phyloP scores from a whole-genome alignment of 2,329 filamentous ascomycete genomes.

The Fusarium odoratissimum region DNA sequence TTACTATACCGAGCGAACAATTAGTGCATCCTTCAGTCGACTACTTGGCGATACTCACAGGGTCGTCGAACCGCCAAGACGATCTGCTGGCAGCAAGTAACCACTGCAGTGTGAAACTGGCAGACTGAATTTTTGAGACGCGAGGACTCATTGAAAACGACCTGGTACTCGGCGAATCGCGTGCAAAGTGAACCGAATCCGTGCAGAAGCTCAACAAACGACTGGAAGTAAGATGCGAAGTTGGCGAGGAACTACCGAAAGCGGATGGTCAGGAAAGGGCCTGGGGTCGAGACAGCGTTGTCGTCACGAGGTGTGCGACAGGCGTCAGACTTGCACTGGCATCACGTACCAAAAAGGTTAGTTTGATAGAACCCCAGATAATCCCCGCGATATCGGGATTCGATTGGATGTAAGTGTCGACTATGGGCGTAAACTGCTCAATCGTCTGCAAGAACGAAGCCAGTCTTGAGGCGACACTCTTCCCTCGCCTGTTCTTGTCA shows the following conservation, averaged over 20 bases:
- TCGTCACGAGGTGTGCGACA: no score
- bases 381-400: constrained; percentile 18
- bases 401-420: constrained; percentile 17
- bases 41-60: not conserved
- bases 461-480: constrained; percentile 20
- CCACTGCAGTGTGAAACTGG: constrained; percentile 10
- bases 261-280: not conserved
- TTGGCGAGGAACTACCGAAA: constrained; percentile 20
- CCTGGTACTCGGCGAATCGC: constrained; percentile 18
- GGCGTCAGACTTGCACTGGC: no score
- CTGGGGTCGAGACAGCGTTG: no score
- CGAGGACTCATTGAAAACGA: not conserved
- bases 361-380: constrained; percentile 19
- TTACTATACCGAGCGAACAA: not conserved
- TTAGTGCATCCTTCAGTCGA: no score
- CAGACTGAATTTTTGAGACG: not conserved
- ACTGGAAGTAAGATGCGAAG: constrained; percentile 33
- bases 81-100: constrained; percentile 24
- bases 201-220: constrained; percentile 21
- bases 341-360: constrained; percentile 20
- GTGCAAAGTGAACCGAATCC: constrained; percentile 19
- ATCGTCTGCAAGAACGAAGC: constrained; percentile 28
- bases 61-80: not conserved
- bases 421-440: constrained; percentile 18
- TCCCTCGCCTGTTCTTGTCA: constrained; percentile 10